These are phyloP conservation scores for Claviceps quebecensis DNA, from an alignment of 2,329 filamentous ascomycete genomes.

Conservation along the genomic window DNA sequence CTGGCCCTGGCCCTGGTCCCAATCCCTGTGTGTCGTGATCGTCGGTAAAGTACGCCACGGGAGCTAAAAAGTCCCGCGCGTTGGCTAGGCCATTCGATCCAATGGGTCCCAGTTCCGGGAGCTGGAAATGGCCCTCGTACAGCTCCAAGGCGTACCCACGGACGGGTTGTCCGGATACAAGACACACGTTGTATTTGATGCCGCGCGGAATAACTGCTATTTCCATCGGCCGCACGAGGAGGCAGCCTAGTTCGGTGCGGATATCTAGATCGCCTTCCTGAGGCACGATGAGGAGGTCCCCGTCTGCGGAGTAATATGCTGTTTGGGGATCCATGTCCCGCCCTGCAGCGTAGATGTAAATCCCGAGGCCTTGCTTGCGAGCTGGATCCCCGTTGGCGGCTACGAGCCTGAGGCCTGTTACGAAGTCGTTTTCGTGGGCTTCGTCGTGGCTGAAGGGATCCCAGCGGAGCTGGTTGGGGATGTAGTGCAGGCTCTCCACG, in stretches of 20 bases:
- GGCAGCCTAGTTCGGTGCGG: slow-evolving; percentile 59
- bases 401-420: slow-evolving; percentile 50
- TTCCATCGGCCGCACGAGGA: slow-evolving; percentile 65
- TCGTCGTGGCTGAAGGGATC: slow-evolving; percentile 64
- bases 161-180: slow-evolving; percentile 40
- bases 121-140: slow-evolving; percentile 56
- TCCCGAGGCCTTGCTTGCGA: slow-evolving; percentile 64
- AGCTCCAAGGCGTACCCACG: slow-evolving; percentile 65
- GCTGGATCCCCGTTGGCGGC: slow-evolving; percentile 69
- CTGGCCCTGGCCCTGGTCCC: too few relatives aligned
- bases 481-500: slow-evolving; percentile 18
- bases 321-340: slow-evolving; percentile 60
- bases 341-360: slow-evolving; percentile 67
- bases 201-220: slow-evolving; percentile 65
- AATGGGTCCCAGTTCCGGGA: slow-evolving; percentile 61
- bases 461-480: slow-evolving; percentile 73
- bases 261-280: slow-evolving; percentile 65
- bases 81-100: slow-evolving; percentile 65
- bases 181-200: slow-evolving; percentile 57
- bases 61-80: slow-evolving; percentile 59
- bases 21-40: slow-evolving; percentile 23
- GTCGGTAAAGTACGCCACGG: slow-evolving; percentile 54
- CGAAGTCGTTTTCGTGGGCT: slow-evolving; percentile 32
- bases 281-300: slow-evolving; percentile 62
- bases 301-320: slow-evolving; percentile 76